Evolutionary conservation across 1,284 basidiomycete species (phyloP), one percentile per base, ranked within the genome.

Genomic region (Cutaneotrichosporon sp.): DNA sequence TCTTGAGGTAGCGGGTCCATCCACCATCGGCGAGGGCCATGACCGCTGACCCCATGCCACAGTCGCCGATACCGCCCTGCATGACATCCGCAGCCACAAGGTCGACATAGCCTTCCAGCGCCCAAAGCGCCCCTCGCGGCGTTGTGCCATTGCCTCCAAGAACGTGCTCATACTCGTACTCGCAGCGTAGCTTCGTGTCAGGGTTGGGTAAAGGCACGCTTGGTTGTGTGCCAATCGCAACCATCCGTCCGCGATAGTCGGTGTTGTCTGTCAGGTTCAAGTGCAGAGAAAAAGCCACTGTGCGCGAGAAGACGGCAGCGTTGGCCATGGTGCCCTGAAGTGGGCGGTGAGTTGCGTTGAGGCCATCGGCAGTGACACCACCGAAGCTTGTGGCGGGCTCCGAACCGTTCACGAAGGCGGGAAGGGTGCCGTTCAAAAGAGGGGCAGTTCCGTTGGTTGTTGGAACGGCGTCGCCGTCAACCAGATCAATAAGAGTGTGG

Each of bases 61-160:
- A 61, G 52, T 61, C 52, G n/a, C 60, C 60, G 21, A 61, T 61
- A 3, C 54, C 51, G 47, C 56, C 56, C 46, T 61, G 60, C 21
- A 33, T 18, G 20, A 61, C 52, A 37, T 61, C 57, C 22, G 52
- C 60, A 0, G 60, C 49, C 4, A 58, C 57, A 43, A 61, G 55
- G 52, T 58, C 49, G 44, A 61, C 56, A n/a, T 55, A 61, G 8
- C 52, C 56, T 36, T 61, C 60, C 17, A 61, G 50, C 10, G 60
- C 60, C 60, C 60, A 61, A 30, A 61, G 50, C 3, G 54, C 56
- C 7, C 56, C 60, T 30, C 42, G 46, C 15, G 56, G 17, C 1
- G 40, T 13, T 2, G 51, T 48, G 10, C 54, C 56, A 36, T 52
- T 48, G 10, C 60, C 56, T 17, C 60, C 60, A 3, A 61, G 54